Conservation (phyloP, 208 protist species). For the Naegleria lovaniensis region DNA sequence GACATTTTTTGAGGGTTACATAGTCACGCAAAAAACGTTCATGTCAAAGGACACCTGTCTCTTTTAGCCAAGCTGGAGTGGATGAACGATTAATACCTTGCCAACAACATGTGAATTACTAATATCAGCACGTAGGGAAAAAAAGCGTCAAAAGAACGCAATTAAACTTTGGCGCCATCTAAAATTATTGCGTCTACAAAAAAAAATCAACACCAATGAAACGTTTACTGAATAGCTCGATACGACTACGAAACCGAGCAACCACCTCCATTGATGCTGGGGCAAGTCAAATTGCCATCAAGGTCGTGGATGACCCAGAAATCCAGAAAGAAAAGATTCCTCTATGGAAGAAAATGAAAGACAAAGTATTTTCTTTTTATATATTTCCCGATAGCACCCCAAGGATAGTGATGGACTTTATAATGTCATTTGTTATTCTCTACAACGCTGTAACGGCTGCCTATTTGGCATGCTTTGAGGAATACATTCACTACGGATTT, state of each 20-base stretch:
- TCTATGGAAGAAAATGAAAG: background rate
- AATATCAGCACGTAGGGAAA: too few relatives aligned
- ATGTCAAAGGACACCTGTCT: too few relatives aligned
- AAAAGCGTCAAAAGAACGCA: too few relatives aligned
- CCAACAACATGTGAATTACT: too few relatives aligned
- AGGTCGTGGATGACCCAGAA: background rate
- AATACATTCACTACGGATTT: background rate
- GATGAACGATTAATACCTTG: too few relatives aligned
- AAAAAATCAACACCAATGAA: background rate
- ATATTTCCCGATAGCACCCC: background rate
- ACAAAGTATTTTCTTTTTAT: background rate
- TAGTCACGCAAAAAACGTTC: too few relatives aligned
- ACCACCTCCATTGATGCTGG: too few relatives aligned
- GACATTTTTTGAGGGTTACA: too few relatives aligned
- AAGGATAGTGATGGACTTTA: constrained; percentile 10
- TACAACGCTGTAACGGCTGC: background rate
- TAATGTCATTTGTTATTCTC: background rate
- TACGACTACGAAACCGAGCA: background rate
- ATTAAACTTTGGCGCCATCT: too few relatives aligned
- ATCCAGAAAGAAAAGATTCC: background rate
- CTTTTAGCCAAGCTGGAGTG: too few relatives aligned
- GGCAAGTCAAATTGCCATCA: background rate
- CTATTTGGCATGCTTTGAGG: constrained; percentile 8
- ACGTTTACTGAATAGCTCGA: background rate
- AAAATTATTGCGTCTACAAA: too few relatives aligned